Evolutionary conservation across 176 grass and related monocot species (phyloP), one percentile per base, ranked within the genome.

Genomic region (Oryza longistaminata): DNA sequence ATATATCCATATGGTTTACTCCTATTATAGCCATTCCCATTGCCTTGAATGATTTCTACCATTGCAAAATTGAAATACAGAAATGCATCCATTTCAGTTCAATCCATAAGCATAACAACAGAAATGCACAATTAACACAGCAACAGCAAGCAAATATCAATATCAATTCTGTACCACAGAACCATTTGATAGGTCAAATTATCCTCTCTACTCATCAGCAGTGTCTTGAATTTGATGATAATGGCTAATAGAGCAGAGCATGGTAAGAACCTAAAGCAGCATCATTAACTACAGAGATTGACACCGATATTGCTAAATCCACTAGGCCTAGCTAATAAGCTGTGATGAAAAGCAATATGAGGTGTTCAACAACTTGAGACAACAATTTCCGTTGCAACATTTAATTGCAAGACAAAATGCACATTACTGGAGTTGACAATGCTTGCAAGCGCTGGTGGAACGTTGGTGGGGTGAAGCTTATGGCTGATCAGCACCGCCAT

Each of bases 401-500:
- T 88, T 76, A 85, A 83, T 49, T 80, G 61, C 81, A 88, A 64
- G 55, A 85, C 29, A 85, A 81, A 81, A 81, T 91, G 83, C 82
- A 88, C 42, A 80, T 88, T 88, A 85, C 86, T 88, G 50, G 85
- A 88, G 33, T 80, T 79, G 75, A 76, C 17, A 66, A 85, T 89
- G 66, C 71, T 55, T 81, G 49, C 45, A 72, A 49, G 42, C 67
- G 29, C 45, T 22, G 33, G 68, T 73, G 67, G 42, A 33, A 75
- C 16, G 3, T 64, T 50, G 25, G 16, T 49, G 7, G n/a, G 8
- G 73, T 21, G 19, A 79, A 15, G 11, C 13, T 13, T 29, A 83
- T 49, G 13, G 29, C n/a, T 33, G 22, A 83, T 92, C 92, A 97
- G 71, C 90, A 92, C 76, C 79, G 88, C 95, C 95, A 97, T 33